Evolutionary conservation across 305 asterid species (phyloP).

Genomic region (Rubia balearica): DNA sequence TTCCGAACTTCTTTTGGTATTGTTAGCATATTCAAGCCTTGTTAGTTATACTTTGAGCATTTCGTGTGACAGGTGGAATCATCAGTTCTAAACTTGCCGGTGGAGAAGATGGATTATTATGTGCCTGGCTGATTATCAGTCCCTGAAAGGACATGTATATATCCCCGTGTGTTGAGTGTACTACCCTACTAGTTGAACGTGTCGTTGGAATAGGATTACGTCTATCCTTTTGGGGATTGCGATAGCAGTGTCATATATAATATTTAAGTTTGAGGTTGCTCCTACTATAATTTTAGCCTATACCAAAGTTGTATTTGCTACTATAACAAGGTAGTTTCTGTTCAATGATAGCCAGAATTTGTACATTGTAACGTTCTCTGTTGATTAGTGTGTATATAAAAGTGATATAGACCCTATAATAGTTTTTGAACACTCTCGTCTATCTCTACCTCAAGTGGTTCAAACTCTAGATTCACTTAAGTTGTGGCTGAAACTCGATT

Average conservation of each 20-base stretch:
- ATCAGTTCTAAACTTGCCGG: conserved; percentile 36
- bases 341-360: background rate
- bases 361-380: background rate
- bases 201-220: background rate
- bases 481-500: too few species aligned
- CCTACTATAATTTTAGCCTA: background rate
- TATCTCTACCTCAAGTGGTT: too few species aligned
- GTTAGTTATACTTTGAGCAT: background rate
- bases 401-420: too few species aligned
- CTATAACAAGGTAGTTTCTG: background rate
- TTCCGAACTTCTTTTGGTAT: background rate
- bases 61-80: conserved; percentile 27
- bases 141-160: conserved; percentile 2
- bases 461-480: too few species aligned
- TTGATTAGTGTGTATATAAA: too few species aligned
- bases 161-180: background rate
- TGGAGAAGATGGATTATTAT: conserved; percentile 42
- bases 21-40: background rate
- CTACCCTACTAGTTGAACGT: background rate
- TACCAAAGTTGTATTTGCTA: background rate
- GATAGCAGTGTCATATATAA: background rate
- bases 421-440: too few species aligned
- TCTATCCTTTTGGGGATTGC: background rate
- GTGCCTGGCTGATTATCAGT: conserved; percentile 31
- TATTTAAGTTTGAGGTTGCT: background rate